These are phyloP conservation scores for Ophiostoma australiae DNA, from an alignment of 2,329 filamentous ascomycete genomes.

Conservation along the genomic window DNA sequence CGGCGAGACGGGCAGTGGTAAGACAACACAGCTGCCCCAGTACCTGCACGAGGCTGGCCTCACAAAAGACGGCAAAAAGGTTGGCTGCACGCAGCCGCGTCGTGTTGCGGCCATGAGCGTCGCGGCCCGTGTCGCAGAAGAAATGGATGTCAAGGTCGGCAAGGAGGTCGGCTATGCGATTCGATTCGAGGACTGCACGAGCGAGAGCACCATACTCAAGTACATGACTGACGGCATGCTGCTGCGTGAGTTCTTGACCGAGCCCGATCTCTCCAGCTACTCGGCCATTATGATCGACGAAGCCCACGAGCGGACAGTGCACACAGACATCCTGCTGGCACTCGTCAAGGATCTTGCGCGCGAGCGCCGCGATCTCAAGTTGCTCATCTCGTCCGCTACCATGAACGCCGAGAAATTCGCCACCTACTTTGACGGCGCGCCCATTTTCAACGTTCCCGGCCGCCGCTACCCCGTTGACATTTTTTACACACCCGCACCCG, in stretches of 20 bases:
- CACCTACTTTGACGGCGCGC: constrained; percentile 83
- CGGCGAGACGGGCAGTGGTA: constrained; percentile 90
- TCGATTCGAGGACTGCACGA: constrained; percentile 88
- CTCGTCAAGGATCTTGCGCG: constrained; percentile 83
- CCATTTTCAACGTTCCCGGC: constrained; percentile 92
- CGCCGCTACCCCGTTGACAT: constrained; percentile 85
- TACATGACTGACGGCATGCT: constrained; percentile 99
- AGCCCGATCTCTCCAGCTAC: constrained; percentile 77
- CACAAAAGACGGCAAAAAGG: constrained; percentile 75
- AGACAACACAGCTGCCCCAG: constrained; percentile 92
- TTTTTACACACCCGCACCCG: constrained; percentile 82
- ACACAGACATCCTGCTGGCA: constrained; percentile 84
- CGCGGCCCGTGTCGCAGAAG: constrained; percentile 90
- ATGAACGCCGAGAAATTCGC: constrained; percentile 93
- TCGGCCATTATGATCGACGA: constrained; percentile 92
- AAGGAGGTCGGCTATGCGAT: constrained; percentile 93
- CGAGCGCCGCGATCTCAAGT: constrained; percentile 76
- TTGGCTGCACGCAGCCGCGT: constrained; percentile 90
- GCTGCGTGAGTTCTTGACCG: constrained; percentile 80
- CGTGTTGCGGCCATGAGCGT: constrained; percentile 97
- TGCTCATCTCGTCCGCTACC: constrained; percentile 90
- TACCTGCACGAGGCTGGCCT: constrained; percentile 90
- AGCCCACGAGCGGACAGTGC: constrained; percentile 87
- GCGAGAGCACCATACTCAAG: constrained; percentile 84
- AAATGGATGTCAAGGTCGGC: constrained; percentile 84